Conservation (phyloP, 306 rosid genomes). For the Benincasa hispida region DNA sequence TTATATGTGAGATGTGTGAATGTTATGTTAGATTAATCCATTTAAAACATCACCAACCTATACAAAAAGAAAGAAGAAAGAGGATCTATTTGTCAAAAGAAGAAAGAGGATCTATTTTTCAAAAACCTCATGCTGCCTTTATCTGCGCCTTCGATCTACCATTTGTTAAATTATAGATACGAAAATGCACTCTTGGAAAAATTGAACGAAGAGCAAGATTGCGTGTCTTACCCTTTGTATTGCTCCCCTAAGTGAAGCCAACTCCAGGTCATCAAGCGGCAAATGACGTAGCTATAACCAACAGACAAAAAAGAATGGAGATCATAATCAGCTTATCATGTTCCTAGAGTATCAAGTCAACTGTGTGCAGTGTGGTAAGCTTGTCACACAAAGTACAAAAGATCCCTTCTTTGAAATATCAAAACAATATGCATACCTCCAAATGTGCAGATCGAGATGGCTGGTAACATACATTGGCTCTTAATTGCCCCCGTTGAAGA, state of each 20-base stretch:
- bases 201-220: neutral
- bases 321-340: neutral
- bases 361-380: neutral
- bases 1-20: neutral
- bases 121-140: neutral
- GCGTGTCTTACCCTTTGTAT: constrained; percentile 58
- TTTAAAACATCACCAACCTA: neutral
- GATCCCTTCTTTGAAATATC: constrained; percentile 1
- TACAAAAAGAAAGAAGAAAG: neutral
- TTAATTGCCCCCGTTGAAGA: constrained; percentile 73
- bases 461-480: constrained; percentile 48
- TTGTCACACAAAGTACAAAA: constrained; percentile 5
- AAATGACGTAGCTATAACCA: constrained; percentile 52
- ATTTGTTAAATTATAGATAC: neutral
- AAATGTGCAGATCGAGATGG: constrained; percentile 71
- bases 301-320: neutral
- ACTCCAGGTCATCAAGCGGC: constrained; percentile 84
- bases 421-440: constrained; percentile 46
- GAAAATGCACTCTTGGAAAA: neutral
- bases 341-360: neutral
- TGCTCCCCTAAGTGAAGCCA: constrained; percentile 85
- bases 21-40: neutral
- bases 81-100: neutral
- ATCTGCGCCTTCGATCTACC: neutral
- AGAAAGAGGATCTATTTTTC: neutral